Evolutionary conservation across 139 green algal species (phyloP).

Genomic region (Coelastrella sp.): DNA sequence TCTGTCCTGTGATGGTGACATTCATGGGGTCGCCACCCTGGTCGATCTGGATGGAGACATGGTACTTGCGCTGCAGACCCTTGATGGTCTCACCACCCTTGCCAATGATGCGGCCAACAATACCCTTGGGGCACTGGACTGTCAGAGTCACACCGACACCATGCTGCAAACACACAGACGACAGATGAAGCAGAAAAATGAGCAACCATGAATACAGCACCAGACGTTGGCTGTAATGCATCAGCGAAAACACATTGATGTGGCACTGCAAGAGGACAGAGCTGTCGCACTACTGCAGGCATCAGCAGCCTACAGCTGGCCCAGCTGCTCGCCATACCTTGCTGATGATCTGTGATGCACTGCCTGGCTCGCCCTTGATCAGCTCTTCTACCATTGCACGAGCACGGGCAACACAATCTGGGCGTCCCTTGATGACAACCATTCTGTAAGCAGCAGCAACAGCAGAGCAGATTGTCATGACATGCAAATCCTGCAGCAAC

Average conservation of each 20-base stretch:
- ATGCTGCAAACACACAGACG: slow-evolving; percentile 60
- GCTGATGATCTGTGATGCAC: slow-evolving; percentile 83
- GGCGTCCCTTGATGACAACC: slow-evolving; percentile 78
- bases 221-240: neutral
- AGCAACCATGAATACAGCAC: neutral
- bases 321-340: slow-evolving; percentile 67
- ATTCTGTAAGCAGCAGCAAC: slow-evolving; percentile 58
- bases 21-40: slow-evolving; percentile 87
- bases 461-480: neutral
- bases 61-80: slow-evolving; percentile 86
- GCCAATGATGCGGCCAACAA: slow-evolving; percentile 95
- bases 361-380: slow-evolving; percentile 85
- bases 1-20: slow-evolving; percentile 86
- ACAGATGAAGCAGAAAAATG: neutral
- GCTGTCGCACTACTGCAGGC: neutral
- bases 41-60: slow-evolving; percentile 88
- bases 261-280: too few relatives aligned
- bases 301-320: neutral
- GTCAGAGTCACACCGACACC: slow-evolving; percentile 68
- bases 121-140: slow-evolving; percentile 89
- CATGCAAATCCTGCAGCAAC: neutral
- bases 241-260: too few relatives aligned
- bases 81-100: slow-evolving; percentile 96
- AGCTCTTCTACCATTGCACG: slow-evolving; percentile 86
- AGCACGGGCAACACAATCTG: slow-evolving; percentile 75